These are phyloP conservation scores for peach (Prunus persica) DNA, from an alignment of 306 rosid species.

Conservation along the genomic window DNA sequence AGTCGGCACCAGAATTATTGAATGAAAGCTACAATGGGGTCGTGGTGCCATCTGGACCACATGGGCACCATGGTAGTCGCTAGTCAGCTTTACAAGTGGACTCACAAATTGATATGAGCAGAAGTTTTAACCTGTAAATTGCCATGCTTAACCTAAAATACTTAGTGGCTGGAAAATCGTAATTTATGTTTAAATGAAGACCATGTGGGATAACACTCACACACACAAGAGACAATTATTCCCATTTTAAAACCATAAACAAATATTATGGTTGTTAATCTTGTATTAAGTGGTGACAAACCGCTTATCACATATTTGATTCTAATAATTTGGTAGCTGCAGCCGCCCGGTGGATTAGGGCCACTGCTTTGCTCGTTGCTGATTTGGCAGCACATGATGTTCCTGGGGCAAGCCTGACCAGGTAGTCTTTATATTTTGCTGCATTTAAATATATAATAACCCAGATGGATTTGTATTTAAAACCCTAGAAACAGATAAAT, in stretches of 20 bases:
- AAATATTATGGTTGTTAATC: background rate
- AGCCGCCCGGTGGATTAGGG: slow-evolving; percentile 27
- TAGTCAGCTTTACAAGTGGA: background rate
- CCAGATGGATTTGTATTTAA: background rate
- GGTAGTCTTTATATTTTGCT: background rate
- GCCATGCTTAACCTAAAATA: background rate
- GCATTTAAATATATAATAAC: background rate
- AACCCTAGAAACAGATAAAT: background rate
- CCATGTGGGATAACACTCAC: slow-evolving; percentile 3
- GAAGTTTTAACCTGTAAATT: no score
- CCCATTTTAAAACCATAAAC: background rate
- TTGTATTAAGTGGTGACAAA: slow-evolving; percentile 9
- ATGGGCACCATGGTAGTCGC: background rate
- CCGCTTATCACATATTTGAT: background rate
- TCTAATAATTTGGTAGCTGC: background rate
- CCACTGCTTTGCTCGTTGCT: slow-evolving; percentile 13
- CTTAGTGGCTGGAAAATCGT: background rate
- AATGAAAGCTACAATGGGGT: background rate
- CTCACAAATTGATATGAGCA: background rate
- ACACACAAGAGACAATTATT: background rate
- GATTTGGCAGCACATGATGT: slow-evolving; percentile 8
- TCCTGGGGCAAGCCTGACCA: background rate
- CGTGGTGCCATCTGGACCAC: background rate
- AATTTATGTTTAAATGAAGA: background rate
- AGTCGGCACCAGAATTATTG: no score